Evolutionary conservation across 1,139 yeast genomes (phyloP).

Genomic region (Blastobotrys raffinosifermentans): DNA sequence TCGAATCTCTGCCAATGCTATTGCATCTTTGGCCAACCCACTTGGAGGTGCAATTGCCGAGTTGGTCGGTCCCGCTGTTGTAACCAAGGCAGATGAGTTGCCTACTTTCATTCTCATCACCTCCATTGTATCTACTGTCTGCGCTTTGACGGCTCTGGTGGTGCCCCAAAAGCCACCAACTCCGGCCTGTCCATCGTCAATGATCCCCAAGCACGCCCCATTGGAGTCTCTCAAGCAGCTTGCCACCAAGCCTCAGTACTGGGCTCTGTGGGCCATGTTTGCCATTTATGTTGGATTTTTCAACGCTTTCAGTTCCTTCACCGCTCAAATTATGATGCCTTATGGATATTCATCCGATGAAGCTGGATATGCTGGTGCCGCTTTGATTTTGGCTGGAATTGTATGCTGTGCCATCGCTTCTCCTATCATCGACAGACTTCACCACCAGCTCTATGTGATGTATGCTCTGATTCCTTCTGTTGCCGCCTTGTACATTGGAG

Average conservation of each 20-base stretch:
- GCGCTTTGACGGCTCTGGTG: slow-evolving; percentile 20
- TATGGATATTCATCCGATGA: slow-evolving; percentile 32
- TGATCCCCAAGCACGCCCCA: slow-evolving; percentile 24
- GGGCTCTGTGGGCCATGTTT: slow-evolving; percentile 26
- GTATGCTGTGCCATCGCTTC: slow-evolving; percentile 30
- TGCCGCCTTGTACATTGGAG: slow-evolving; percentile 29
- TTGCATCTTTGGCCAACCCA: slow-evolving; percentile 34
- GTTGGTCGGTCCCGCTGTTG: slow-evolving; percentile 33
- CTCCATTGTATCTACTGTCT: slow-evolving; percentile 27
- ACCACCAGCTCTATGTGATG: slow-evolving; percentile 24
- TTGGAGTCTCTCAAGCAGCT: slow-evolving; percentile 23
- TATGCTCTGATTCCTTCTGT: slow-evolving; percentile 28
- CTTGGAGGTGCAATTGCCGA: slow-evolving; percentile 37
- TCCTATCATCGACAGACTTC: slow-evolving; percentile 30
- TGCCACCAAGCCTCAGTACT: slow-evolving; percentile 17
- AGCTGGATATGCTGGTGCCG: slow-evolving; percentile 35
- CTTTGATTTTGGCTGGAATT: slow-evolving; percentile 31
- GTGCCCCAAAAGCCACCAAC: slow-evolving; percentile 27
- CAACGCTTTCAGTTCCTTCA: slow-evolving; percentile 32
- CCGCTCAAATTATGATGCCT: slow-evolving; percentile 33
- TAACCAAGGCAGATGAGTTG: slow-evolving; percentile 22
- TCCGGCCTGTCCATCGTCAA: slow-evolving; percentile 33
- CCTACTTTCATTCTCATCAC: slow-evolving; percentile 27
- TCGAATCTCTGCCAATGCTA: slow-evolving; percentile 34
- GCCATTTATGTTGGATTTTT: slow-evolving; percentile 34